phyloP scores from a whole-genome alignment of 768 basidiomycete species.

The Pholiota microspora region DNA sequence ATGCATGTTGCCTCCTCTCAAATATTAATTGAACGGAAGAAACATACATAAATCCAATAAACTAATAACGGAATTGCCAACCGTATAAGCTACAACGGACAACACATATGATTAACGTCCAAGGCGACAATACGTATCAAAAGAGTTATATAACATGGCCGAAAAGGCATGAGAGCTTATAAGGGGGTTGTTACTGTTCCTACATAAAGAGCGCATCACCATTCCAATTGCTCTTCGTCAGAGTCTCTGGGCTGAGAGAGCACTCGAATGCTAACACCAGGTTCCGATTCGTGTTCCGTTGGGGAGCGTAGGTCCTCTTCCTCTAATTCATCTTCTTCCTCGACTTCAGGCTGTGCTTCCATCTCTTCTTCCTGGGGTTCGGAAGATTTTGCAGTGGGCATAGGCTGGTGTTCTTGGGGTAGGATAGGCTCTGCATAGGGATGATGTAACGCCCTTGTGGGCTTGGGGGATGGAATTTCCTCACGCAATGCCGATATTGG shows the following conservation, averaged over 20 bases:
- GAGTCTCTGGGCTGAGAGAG: slow-evolving; percentile 16
- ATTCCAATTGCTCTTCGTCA: slow-evolving; percentile 20
- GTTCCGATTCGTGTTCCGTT: slow-evolving; percentile 9
- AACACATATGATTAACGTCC: neutral
- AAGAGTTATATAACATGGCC: neutral
- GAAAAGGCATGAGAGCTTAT: neutral
- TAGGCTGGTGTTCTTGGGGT: neutral
- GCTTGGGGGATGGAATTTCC: neutral
- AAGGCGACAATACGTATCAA: neutral
- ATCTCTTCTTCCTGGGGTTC: neutral
- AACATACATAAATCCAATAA: slow-evolving; percentile 20
- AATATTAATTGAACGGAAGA: slow-evolving; percentile 3
- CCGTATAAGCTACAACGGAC: neutral
- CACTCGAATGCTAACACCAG: slow-evolving; percentile 15
- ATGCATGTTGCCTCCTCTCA: neutral
- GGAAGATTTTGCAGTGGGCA: neutral
- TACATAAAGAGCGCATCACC: slow-evolving; percentile 11
- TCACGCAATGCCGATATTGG: neutral
- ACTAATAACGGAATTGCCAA: slow-evolving; percentile 1
- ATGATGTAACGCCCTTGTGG: neutral
- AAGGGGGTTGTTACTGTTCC: no score
- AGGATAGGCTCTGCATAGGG: neutral
- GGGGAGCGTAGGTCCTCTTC: slow-evolving; percentile 5
- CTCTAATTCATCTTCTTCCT: slow-evolving; percentile 6
- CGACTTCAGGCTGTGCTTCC: slow-evolving; percentile 1